A percentile compares a stretch with the other conserved stretches of the same genome.
Evolutionary conservation across 345 rosid genomes (phyloP).

Genomic region (Moricandia arvensis): DNA sequence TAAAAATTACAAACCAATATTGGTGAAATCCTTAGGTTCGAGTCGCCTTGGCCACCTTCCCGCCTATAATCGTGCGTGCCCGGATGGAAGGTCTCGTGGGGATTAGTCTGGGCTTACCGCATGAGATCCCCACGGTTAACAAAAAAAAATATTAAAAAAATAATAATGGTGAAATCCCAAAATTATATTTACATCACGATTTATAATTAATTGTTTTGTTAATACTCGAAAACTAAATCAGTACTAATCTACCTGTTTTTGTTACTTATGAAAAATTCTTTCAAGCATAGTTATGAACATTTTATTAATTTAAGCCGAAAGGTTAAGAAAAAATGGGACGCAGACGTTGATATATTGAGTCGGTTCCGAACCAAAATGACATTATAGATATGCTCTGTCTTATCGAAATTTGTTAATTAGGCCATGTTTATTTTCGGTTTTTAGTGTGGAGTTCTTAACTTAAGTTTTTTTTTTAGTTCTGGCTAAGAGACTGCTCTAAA

Average conservation of each 20-base stretch:
- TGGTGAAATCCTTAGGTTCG: too few relatives aligned
- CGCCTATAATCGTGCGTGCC: too few relatives aligned
- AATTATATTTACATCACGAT: neutral
- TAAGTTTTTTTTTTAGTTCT: neutral
- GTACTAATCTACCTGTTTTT: neutral
- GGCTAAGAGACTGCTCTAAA: too few relatives aligned
- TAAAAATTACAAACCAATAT: neutral
- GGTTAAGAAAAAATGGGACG: neutral
- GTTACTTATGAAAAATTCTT: neutral
- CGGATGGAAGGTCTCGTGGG: too few relatives aligned
- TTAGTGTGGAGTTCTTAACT: too few relatives aligned
- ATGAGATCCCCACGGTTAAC: too few relatives aligned
- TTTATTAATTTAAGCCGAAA: neutral
- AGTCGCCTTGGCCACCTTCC: too few relatives aligned
- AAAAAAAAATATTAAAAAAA: too few relatives aligned
- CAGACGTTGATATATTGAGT: neutral
- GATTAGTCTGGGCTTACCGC: too few relatives aligned
- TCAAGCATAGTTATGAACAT: neutral
- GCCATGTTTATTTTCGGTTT: too few relatives aligned
- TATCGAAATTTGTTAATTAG: neutral
- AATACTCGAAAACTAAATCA: neutral
- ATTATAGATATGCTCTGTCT: neutral
- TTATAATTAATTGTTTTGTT: neutral
- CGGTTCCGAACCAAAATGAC: neutral
- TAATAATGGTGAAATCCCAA: neutral